Base-by-base conservation (phyloP, 345 rosid genomes). In the Noccaea bulbosa region DNA sequence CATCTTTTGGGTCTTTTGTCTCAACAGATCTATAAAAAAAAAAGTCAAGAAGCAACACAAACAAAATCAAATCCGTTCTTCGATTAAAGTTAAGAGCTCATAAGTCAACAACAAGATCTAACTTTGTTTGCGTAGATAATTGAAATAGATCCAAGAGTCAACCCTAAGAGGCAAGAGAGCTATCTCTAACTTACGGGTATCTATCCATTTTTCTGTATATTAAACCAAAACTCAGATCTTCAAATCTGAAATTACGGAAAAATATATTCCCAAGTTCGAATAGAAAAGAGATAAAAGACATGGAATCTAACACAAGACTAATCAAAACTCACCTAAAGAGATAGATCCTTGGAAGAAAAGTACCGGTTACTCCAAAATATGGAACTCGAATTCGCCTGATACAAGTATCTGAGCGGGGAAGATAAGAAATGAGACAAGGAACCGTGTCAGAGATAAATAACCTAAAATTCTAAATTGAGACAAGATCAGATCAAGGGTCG, bases 61-160 rank as follows among this genome's bases (percentile, higher is more conserved):
- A n/a, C 48, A 32, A 55, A 46, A 69, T 37, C 73, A 59, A 27
- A 14, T 69, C 48, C 5, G 24, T 46, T 57, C 27, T 32, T 54
- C 17, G 8, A 32, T 38, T 24, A 11, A 9, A 38, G 47, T 1
- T 44, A 3, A 3, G 0, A 2, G 8, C 12, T 70, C 59, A 38
- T 7, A 43, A 65, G 59, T 56, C 72, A 65, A 65, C 58, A 45
- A 6, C 10, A 33, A 9, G 30, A 27, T 27, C 30, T 27, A 27
- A 27, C 3, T 2, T 27, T 27, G 22, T 27, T 27, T 27, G 30
- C 30, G 3, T 3, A 27, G 30, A 20, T 20, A 20, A 20, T 20
- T 20, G 22, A 20, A 20, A 72, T 2, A 73, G 72, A 73, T 73
- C 77, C 10, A 65, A 14, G 66, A 66, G 59, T 48, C 51, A n/a